Evolutionary conservation across 2,329 filamentous ascomycete species (phyloP), one percentile per base, ranked within the genome.

Genomic region (Sclerotinia spermophila): DNA sequence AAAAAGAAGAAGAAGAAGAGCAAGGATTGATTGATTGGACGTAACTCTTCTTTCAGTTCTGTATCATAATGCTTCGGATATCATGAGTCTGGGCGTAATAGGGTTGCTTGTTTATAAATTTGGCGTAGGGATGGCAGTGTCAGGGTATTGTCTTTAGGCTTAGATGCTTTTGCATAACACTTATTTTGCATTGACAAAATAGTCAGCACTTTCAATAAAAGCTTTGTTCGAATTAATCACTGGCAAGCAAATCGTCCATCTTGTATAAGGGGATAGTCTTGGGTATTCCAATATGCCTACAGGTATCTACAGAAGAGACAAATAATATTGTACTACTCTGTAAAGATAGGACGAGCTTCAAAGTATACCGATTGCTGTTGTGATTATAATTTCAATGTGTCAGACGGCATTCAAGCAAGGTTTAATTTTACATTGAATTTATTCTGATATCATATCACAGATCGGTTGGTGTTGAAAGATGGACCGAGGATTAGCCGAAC

Each of bases 1-100:
- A 83, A 86, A 80, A 86, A 87, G 81, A 86, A 86, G 80, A 87
- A 91, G 82, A 86, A 91, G 76, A 80, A 79, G 75, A 78, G 73
- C 73, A 79, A 79, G 75, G 73, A 75, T 68, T 79, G 75, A 78
- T 71, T 56, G 45, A 67, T 67, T 67, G 68, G 42, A 59, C 59
- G 11, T 45, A 35, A 55, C 33, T 60, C 55, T 62, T 61, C 69
- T 71, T 60, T 71, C 65, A 68, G 45, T 72, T 72, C 51, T 72
- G 71, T 72, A 72, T 72, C 71, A 71, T 71, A 72, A 72, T 72
- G 70, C 71, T 70, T 60, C 68, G 48, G 60, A 72, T 70, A 64
- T 69, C 60, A 64, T 55, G 60, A 64, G 60, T 70, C 60, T 67
- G 61, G 71, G 71, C 71, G 71, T 72, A 64, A 64, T 69, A 59